Base-by-base conservation (phyloP, 2,329 filamentous ascomycete species). In the Penicillium sp. region DNA sequence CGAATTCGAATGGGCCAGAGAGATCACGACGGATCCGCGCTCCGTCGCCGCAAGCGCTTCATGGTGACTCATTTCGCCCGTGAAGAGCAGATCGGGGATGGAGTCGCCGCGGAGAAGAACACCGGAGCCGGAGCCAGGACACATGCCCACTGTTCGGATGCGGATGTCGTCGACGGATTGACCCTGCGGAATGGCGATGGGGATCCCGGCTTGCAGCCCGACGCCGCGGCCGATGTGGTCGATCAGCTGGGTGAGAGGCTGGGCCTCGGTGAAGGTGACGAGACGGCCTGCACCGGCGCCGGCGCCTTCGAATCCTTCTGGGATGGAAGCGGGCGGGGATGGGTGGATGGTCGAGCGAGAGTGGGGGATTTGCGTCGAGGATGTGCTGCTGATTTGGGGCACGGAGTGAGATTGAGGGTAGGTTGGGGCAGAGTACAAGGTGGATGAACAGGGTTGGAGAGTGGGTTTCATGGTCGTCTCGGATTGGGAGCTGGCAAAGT, bases 61-160 rank as follows among this genome's bases (percentile, higher is more conserved):
- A 66, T 98, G 93, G 66, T 98, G 93, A 61, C 82, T 87, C 76
- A 97, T 81, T 73, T 98, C 93, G 1, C 93, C 93, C 0, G 89
- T 97, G 58, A 98, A 87, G 4, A 94, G 71, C 35, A 97, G 68
- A 62, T 96, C 89, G 0, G 90, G 88, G 36, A 70, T 62, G 2
- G 60, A 53, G 2, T 58, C 55, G 9, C 55, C 45, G 13, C 82
- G 81, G 49, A 96, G 79, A 18, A 97, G 61, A 1, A 76, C 77
- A 35, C 84, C 81, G 1, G 84, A 86, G 0, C 93, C 93, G 5
- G 87, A 93, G 1, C 93, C 93, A 0, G 93, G 91, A 60, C 91
- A 97, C 34, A 96, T 86, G 4, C 86, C 90, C 8, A 95, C 83
- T 40, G 81, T 85, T 12, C 73, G 72, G 47, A 95, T 83, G 29